These are phyloP conservation scores for Penicillium crustosum DNA, from an alignment of 2,329 filamentous ascomycete genomes.

Conservation along the genomic window DNA sequence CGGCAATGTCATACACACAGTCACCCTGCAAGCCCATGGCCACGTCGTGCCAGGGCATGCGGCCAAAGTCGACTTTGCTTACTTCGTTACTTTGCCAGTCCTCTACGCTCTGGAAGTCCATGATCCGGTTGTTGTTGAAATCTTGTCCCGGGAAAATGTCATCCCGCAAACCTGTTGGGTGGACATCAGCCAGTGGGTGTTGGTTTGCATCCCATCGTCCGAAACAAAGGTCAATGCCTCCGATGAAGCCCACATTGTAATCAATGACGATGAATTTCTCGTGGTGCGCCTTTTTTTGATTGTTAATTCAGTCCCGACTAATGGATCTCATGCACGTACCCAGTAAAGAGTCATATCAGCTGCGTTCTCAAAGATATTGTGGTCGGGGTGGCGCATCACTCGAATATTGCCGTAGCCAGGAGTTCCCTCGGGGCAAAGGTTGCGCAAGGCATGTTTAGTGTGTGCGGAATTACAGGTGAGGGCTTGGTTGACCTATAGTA, in stretches of 20 bases:
- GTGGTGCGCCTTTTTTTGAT: slow-evolving; percentile 68
- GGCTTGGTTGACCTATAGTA: slow-evolving; percentile 61
- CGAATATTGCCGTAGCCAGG: slow-evolving; percentile 86
- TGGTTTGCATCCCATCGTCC: slow-evolving; percentile 89
- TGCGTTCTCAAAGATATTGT: slow-evolving; percentile 90
- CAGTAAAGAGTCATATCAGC: slow-evolving; percentile 98
- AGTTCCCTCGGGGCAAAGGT: slow-evolving; percentile 75
- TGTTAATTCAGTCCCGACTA: slow-evolving; percentile 6
- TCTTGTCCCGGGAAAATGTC: slow-evolving; percentile 95
- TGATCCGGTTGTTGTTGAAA: slow-evolving; percentile 95
- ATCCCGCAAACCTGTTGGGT: slow-evolving; percentile 75
- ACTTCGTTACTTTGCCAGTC: slow-evolving; percentile 94
- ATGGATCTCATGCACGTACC: slow-evolving; percentile 36
- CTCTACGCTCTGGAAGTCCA: slow-evolving; percentile 89
- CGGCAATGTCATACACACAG: slow-evolving; percentile 88
- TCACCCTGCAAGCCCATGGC: slow-evolving; percentile 88
- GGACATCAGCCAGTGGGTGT: slow-evolving; percentile 81
- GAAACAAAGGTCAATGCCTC: slow-evolving; percentile 92
- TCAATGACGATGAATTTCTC: slow-evolving; percentile 98
- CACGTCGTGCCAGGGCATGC: slow-evolving; percentile 99
- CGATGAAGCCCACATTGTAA: slow-evolving; percentile 86
- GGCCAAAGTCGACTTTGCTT: slow-evolving; percentile 83
- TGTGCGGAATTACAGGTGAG: slow-evolving; percentile 90
- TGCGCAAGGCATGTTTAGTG: slow-evolving; percentile 81
- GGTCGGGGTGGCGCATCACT: slow-evolving; percentile 88